Evolutionary conservation across 2,329 filamentous ascomycete genomes (phyloP), one percentile per base, ranked within the genome.

Genomic region (Xylariaceae sp.): DNA sequence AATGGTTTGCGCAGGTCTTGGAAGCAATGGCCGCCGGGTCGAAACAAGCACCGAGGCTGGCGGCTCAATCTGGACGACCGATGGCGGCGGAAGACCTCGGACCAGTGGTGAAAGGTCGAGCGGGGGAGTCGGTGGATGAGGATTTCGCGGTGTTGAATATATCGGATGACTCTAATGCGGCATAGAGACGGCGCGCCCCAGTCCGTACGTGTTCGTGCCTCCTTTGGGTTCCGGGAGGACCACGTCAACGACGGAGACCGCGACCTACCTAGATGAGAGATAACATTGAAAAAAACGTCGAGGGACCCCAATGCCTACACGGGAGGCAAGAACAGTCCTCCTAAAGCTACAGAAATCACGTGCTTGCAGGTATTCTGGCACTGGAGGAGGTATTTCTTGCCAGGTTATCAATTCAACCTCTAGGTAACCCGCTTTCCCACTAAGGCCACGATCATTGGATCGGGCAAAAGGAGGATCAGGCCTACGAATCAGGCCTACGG

Each of bases 191-290:
- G 53, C 32, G 15, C 16, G 19, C 37, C 39, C 48, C 2, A 51
- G 48, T 34, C 51, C 39, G 19, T 30, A 37, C 13, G 32, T 22
- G 9, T 43, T 51, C 15, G 26, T 45, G 44, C 5, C 37, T 5
- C 51, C 51, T 13, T 46, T 48, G 21, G 9, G 48, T 49, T 2
- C 30, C 40, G 16, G 47, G 53, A 13, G 49, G 45, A 16, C 49
- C 43, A n/a, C 53, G 49, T 41, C 44, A 41, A 30, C 45, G 49
- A 29, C 45, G 53, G 41, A 45, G 53, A 37, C 49, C 49, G 22
- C 8, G 8, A 12, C 36, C 49, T 22, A 42, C 26, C 26, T 26
- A 47, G 36, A 32, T 32, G 12, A 39, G 36, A 39, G 9, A 16
- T 13, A 18, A n/a, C 3, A 18, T 16, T 16, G 13, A 39, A 13